A percentile compares a stretch with the other conserved stretches of the same genome.
Conservation (phyloP, 306 rosid species). For the Malus asiatica region DNA sequence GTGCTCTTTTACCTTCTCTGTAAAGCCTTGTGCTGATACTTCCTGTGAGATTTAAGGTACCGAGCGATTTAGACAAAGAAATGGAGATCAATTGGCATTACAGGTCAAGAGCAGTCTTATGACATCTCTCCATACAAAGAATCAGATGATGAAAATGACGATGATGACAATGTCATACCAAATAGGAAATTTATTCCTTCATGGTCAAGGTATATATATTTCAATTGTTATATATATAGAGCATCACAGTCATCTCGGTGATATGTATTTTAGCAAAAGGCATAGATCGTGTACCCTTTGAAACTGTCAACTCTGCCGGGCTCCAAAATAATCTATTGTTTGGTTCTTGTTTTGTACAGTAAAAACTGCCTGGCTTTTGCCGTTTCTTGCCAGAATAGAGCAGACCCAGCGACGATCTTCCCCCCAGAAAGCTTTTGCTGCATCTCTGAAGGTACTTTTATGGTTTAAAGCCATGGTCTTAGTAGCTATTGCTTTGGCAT, state of each 20-base stretch:
- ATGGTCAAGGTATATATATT: too few species aligned
- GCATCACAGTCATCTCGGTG: not conserved
- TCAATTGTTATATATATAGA: not conserved
- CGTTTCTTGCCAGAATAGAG: conserved; percentile 45
- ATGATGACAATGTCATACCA: too few species aligned
- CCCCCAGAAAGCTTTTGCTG: conserved; percentile 53
- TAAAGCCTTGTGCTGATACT: too few species aligned
- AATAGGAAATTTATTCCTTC: too few species aligned
- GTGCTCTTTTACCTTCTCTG: too few species aligned
- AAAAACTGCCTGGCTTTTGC: conserved; percentile 38
- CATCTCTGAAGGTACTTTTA: conserved; percentile 58
- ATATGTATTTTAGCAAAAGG: not conserved
- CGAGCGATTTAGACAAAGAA: too few species aligned
- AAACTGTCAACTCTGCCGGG: not conserved
- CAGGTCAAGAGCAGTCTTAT: too few species aligned
- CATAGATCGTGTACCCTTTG: not conserved
- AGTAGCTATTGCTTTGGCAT: not conserved
- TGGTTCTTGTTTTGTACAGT: conserved; percentile 50
- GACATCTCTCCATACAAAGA: too few species aligned
- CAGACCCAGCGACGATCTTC: conserved; percentile 50
- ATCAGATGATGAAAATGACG: too few species aligned
- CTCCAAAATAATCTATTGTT: conserved; percentile 1
- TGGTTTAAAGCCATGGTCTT: not conserved
- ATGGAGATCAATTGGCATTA: too few species aligned
- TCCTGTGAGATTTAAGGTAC: too few species aligned